A percentile compares a stretch with the other conserved stretches of the same genome.
Conservation (phyloP, 1,284 basidiomycete genomes). For the Cyathus pygmaeus region DNA sequence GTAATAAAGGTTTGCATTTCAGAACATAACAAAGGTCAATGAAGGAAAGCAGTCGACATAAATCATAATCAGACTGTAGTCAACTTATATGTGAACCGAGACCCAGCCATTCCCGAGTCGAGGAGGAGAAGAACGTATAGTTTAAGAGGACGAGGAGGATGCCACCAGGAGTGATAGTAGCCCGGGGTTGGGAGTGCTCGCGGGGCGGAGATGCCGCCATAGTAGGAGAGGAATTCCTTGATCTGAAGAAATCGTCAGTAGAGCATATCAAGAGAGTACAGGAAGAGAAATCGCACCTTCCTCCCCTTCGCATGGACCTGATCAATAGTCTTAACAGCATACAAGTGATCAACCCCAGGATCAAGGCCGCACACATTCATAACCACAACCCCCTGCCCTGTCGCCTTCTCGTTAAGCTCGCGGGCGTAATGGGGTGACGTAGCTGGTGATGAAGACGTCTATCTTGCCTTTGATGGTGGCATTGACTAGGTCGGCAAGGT, state of each 20-base stretch:
- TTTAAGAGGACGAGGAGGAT: conserved; percentile 95
- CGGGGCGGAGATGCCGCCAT: conserved; percentile 95
- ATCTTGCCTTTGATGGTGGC: conserved; percentile 96
- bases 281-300: conserved; percentile 64
- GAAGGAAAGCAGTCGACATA: no score
- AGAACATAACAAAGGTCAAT: no score
- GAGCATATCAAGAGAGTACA: not conserved
- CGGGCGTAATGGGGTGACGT: conserved; percentile 92
- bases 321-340: no score
- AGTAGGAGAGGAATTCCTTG: conserved; percentile 96
- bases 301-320: conserved; percentile 85
- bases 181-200: conserved; percentile 94
- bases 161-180: conserved; percentile 99
- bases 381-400: conserved; percentile 92
- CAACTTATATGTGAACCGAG: no score
- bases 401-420: conserved; percentile 85
- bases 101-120: no score
- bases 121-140: no score
- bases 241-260: conserved; percentile 57
- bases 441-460: conserved; percentile 96
- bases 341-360: no score
- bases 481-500: conserved; percentile 92
- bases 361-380: conserved; percentile 45
- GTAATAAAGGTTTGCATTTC: no score
- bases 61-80: no score